Conservation (phyloP, 441 rosid species). For the Populus hybrid region DNA sequence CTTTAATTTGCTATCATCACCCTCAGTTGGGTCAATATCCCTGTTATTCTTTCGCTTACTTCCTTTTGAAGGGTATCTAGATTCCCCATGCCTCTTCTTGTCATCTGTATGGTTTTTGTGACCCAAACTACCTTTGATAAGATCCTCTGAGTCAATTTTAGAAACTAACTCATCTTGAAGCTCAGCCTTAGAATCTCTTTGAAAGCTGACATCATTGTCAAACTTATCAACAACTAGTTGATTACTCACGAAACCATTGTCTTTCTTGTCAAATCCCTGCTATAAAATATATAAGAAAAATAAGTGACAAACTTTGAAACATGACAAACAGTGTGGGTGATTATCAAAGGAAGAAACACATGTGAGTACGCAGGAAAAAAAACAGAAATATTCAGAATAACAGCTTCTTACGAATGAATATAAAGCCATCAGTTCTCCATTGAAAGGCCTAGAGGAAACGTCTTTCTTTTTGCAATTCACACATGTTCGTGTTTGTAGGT, state of each 20-base stretch:
- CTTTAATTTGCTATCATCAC: constrained; percentile 26
- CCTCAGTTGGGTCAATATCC: constrained; percentile 31
- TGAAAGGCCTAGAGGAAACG: constrained; percentile 56
- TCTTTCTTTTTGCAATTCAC: constrained; percentile 59
- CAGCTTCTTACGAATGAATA: constrained; percentile 85
- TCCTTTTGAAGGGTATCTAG: constrained; percentile 32
- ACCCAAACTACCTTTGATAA: constrained; percentile 32
- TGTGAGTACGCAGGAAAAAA: constrained; percentile 15
- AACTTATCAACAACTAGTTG: constrained; percentile 16
- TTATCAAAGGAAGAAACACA: constrained; percentile 14
- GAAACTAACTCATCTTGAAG: constrained; percentile 26
- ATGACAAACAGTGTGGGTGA: constrained; percentile 3
- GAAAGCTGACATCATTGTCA: constrained; percentile 11
- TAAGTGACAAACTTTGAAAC: constrained; percentile 20
- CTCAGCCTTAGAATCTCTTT: constrained; percentile 21
- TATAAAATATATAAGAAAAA: constrained; percentile 12
- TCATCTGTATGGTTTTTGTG: constrained; percentile 26
- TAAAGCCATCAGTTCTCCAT: constrained; percentile 73
- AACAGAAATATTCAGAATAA: constrained; percentile 27
- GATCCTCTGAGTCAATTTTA: constrained; percentile 19
- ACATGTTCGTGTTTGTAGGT: constrained; percentile 32
- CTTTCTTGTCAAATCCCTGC: constrained; percentile 33
- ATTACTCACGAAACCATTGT: constrained; percentile 11
- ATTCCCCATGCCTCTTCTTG: constrained; percentile 14
- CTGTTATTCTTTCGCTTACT: constrained; percentile 30